Evolutionary conservation across 1,284 basidiomycete genomes (phyloP).

Genomic region (Polyporus tsugae): DNA sequence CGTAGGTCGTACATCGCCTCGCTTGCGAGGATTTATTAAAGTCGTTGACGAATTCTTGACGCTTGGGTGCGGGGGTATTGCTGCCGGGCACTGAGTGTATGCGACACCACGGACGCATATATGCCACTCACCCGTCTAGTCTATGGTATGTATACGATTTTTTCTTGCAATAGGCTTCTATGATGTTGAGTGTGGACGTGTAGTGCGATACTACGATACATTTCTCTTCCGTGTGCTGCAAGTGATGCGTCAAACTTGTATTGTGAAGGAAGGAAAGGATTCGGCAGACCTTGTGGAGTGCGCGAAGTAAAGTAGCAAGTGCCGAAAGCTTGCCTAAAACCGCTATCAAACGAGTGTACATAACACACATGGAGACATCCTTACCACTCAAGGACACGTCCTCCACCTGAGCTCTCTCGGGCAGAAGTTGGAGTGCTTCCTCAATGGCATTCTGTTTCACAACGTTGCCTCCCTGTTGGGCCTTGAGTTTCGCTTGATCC

Average conservation of each 20-base stretch:
- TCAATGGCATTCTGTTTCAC: conserved; percentile 60
- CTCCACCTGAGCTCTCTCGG: conserved; percentile 64
- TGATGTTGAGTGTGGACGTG: conserved; percentile 90
- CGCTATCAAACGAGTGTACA: no score
- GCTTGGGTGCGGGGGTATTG: conserved; percentile 79
- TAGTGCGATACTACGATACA: conserved; percentile 92
- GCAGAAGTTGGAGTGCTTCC: conserved; percentile 76
- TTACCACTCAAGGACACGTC: conserved; percentile 83
- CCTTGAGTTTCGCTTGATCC: conserved; percentile 61
- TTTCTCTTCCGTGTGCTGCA: conserved; percentile 86
- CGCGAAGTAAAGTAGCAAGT: conserved; percentile 76
- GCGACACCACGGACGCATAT: neutral
- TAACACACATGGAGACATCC: conserved; percentile 25
- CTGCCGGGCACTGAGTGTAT: conserved; percentile 47
- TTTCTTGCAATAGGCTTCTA: conserved; percentile 87
- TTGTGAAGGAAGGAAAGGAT: neutral
- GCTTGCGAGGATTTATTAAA: conserved; percentile 83
- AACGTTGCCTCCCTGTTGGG: conserved; percentile 43
- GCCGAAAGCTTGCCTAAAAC: conserved; percentile 81
- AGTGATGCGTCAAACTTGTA: conserved; percentile 16
- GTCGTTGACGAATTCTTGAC: conserved; percentile 84
- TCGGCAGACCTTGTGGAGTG: conserved; percentile 62
- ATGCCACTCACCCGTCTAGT: conserved; percentile 80
- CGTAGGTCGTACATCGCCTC: conserved; percentile 62
- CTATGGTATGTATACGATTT: conserved; percentile 84